These are phyloP conservation scores for Crucibulum laeve DNA, from an alignment of 768 basidiomycete genomes.

Conservation along the genomic window DNA sequence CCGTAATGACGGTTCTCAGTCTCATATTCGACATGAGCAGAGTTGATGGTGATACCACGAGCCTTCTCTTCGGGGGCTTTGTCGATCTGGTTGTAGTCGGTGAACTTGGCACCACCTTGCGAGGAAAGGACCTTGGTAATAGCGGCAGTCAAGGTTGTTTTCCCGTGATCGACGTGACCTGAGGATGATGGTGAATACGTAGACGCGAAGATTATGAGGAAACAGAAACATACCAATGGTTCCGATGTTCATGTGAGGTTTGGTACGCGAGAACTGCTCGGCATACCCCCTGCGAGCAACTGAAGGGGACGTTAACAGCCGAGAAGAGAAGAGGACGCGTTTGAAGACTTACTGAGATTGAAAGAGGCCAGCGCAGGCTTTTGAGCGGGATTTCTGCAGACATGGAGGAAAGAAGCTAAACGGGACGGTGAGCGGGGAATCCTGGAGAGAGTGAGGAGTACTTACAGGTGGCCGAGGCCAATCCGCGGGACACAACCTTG, in stretches of 20 bases:
- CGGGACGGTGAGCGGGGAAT: conserved; percentile 3
- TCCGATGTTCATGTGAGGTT: conserved; percentile 95
- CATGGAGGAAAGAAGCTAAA: conserved; percentile 29
- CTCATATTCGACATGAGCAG: conserved; percentile 98
- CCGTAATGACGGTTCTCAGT: conserved; percentile 88
- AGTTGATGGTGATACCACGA: conserved; percentile 99
- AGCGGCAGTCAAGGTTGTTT: conserved; percentile 94
- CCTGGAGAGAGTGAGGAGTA: conserved; percentile 2
- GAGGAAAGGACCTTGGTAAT: conserved; percentile 91
- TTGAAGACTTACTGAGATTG: conserved; percentile 22
- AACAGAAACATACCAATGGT: conserved; percentile 64
- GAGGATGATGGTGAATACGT: conserved; percentile 4
- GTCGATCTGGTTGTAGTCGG: conserved; percentile 97
- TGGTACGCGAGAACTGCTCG: conserved; percentile 69
- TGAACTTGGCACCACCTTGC: conserved; percentile 77
- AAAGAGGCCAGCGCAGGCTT: conserved; percentile 18
- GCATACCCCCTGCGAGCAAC: conserved; percentile 70
- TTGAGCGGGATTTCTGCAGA: conserved; percentile 27
- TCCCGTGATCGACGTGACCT: conserved; percentile 98
- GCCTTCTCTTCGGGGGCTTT: conserved; percentile 99
- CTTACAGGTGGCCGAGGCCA: conserved; percentile 42
- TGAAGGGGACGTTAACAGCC: conserved; percentile 13
- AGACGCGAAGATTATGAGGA: neutral
- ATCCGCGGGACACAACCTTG: conserved; percentile 43
- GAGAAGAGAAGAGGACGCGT: conserved; percentile 8